phyloP scores from a whole-genome alignment of 1,284 basidiomycete species.

The Xerocomus tenax region DNA sequence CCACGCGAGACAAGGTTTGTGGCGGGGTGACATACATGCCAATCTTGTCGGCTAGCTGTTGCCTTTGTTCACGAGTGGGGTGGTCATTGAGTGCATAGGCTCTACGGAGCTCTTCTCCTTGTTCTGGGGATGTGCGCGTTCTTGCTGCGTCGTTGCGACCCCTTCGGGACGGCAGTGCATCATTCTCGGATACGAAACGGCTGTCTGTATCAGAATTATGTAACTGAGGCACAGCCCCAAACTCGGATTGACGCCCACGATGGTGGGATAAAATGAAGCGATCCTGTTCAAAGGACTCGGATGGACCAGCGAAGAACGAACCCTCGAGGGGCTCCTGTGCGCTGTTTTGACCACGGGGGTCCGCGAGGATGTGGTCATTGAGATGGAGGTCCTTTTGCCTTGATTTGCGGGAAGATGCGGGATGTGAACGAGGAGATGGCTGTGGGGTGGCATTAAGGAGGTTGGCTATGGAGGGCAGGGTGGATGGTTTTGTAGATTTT shows the following conservation, averaged over 20 bases:
- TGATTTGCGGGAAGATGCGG: conserved; percentile 31
- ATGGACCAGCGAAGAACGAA: conserved; percentile 29
- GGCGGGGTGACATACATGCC: conserved; percentile 51
- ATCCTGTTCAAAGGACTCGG: conserved; percentile 28
- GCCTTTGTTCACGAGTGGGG: conserved; percentile 57
- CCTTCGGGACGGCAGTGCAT: conserved; percentile 27
- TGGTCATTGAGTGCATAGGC: conserved; percentile 55
- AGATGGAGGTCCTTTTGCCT: conserved; percentile 30
- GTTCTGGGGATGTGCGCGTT: conserved; percentile 52
- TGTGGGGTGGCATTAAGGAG: conserved; percentile 35
- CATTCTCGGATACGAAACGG: conserved; percentile 34
- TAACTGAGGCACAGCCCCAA: conserved; percentile 24
- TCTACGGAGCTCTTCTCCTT: conserved; percentile 58
- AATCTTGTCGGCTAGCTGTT: conserved; percentile 54
- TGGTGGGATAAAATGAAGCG: conserved; percentile 31
- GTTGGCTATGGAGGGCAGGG: conserved; percentile 38
- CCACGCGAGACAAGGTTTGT: conserved; percentile 10
- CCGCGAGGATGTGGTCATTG: conserved; percentile 25
- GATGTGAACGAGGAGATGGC: conserved; percentile 24
- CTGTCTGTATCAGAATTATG: conserved; percentile 28
- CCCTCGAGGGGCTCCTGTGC: conserved; percentile 24
- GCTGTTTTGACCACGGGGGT: conserved; percentile 13
- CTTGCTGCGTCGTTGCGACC: conserved; percentile 32
- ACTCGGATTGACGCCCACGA: conserved; percentile 27
- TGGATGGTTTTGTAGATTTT: conserved; percentile 24